Conservation (phyloP, 495 filamentous ascomycete genomes). For the Podospora sp. region DNA sequence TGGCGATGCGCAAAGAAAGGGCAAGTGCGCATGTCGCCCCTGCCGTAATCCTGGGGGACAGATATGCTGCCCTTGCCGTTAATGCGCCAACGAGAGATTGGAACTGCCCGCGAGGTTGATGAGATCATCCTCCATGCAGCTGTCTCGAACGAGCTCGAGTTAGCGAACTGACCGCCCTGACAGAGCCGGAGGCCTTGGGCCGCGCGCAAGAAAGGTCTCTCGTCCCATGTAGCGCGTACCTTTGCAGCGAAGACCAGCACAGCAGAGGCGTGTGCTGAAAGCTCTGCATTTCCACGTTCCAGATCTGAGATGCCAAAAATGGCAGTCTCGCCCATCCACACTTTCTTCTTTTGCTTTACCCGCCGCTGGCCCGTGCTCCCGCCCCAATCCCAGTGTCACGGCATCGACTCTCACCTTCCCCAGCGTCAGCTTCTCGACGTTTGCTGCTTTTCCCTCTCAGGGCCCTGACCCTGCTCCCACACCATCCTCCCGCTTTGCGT, state of each 20-base stretch:
- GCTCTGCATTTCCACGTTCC: background rate
- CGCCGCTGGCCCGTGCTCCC: conserved; percentile 28
- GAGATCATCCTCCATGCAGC: conserved; percentile 20
- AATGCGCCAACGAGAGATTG: conserved; percentile 9
- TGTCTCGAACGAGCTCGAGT: conserved; percentile 16
- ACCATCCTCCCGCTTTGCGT: conserved; percentile 3
- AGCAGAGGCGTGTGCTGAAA: background rate
- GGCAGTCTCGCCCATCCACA: conserved; percentile 21
- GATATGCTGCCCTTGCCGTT: conserved; percentile 1
- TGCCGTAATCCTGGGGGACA: conserved; percentile 2
- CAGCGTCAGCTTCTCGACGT: conserved; percentile 4
- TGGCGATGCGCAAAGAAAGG: background rate
- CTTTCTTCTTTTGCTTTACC: conserved; percentile 24
- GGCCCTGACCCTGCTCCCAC: background rate
- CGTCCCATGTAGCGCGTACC: background rate
- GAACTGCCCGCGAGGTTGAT: conserved; percentile 2
- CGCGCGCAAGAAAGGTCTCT: conserved; percentile 8
- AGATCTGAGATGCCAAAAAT: conserved; percentile 23
- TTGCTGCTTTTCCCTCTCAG: background rate
- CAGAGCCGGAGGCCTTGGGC: background rate
- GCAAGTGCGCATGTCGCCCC: background rate
- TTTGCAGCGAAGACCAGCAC: background rate
- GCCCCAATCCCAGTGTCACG: conserved; percentile 11
- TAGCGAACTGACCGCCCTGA: conserved; percentile 11
- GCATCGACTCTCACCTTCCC: background rate